A percentile compares a stretch with the other conserved stretches of the same genome.
phyloP scores from a whole-genome alignment of 108 stramenopile species.

The Pelagomonas calceolata region DNA sequence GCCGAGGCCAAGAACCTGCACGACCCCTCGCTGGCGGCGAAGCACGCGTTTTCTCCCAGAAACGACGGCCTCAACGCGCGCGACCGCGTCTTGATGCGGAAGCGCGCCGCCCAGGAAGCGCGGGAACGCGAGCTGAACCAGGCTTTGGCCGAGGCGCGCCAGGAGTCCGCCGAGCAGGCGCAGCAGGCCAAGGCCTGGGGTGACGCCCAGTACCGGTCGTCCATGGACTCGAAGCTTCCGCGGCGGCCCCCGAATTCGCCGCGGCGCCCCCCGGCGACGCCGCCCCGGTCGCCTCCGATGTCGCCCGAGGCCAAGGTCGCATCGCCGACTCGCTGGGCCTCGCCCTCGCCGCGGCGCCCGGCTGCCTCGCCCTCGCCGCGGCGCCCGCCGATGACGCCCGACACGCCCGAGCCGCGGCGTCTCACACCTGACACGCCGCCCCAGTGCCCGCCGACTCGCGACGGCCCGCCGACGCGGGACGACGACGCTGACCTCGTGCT shows the following conservation, averaged over 20 bases:
- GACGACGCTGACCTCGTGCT: not conserved
- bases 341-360: too few relatives aligned
- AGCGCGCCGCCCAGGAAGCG: not conserved
- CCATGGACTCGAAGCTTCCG: not conserved
- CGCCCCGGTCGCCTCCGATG: too few relatives aligned
- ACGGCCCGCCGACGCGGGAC: not conserved
- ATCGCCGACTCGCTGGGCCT: not conserved
- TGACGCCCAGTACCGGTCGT: not conserved
- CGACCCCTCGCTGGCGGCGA: too few relatives aligned
- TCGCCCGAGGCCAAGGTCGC: not conserved
- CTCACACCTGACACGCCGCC: too few relatives aligned
- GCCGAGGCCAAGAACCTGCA: too few relatives aligned
- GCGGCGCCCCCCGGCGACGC: too few relatives aligned
- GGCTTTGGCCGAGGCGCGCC: not conserved
- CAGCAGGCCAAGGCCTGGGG: not conserved
- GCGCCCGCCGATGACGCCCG: not conserved
- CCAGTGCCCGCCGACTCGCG: not conserved
- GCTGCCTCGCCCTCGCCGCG: not conserved
- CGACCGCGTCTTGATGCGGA: not conserved
- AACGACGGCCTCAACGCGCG: not conserved
- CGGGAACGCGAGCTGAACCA: not conserved
- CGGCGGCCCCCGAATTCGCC: too few relatives aligned
- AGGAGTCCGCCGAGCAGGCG: not conserved
- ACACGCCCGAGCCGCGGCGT: not conserved
- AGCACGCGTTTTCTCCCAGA: too few relatives aligned